Evolutionary conservation across 1,284 basidiomycete species (phyloP).

Genomic region (Xanthoconium separans): DNA sequence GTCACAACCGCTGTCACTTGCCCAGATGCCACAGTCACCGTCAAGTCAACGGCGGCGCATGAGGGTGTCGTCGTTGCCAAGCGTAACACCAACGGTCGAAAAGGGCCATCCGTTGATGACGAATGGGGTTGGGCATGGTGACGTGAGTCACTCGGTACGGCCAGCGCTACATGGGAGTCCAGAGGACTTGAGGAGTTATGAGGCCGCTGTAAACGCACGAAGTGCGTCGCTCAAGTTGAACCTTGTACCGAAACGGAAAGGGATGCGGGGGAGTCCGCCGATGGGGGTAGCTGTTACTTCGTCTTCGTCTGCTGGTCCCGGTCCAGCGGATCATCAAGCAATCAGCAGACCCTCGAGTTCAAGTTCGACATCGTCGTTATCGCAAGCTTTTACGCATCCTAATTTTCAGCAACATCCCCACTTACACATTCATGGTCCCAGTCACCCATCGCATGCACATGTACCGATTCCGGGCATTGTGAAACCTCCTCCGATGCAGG

Average conservation of each 20-base stretch:
- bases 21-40: constrained; percentile 29
- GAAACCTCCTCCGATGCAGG: constrained; percentile 31
- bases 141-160: constrained; percentile 21
- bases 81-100: constrained; percentile 55
- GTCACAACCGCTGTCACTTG: constrained; percentile 1
- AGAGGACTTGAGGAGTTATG: constrained; percentile 69
- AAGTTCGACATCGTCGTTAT: constrained; percentile 37
- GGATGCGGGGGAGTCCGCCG: constrained; percentile 18
- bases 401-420: constrained; percentile 3
- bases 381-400: constrained; percentile 35
- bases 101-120: constrained; percentile 19
- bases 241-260: constrained; percentile 30
- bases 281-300: background rate
- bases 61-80: constrained; percentile 64
- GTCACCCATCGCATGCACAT: background rate
- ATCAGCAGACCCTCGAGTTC: constrained; percentile 37
- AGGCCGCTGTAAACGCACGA: constrained; percentile 70
- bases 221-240: constrained; percentile 52
- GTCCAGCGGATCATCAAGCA: constrained; percentile 12
- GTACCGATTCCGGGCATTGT: constrained; percentile 8
- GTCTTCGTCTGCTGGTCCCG: background rate
- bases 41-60: constrained; percentile 40
- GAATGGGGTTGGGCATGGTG: constrained; percentile 19
- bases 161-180: constrained; percentile 42
- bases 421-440: constrained; percentile 1